Conservation (phyloP, 768 basidiomycete genomes). For the Neoboletus subvelutipes region DNA sequence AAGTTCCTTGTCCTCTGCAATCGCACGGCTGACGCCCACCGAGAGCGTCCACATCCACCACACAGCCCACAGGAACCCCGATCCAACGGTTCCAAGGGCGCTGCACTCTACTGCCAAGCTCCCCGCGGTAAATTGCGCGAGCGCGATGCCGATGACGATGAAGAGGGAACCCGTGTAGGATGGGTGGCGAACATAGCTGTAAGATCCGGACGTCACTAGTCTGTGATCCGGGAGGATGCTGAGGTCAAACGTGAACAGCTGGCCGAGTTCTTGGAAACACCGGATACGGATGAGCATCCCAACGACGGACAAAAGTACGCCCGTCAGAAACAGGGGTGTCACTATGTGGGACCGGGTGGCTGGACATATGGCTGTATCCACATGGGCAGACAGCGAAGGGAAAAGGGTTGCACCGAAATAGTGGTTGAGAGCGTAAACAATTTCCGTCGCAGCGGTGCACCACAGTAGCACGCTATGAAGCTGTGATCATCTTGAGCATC, state of each 20-base stretch:
- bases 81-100: constrained; percentile 30
- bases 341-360: constrained; percentile 25
- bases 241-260: constrained; percentile 59
- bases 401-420: constrained; percentile 31
- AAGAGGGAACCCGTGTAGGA: constrained; percentile 54
- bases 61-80: constrained; percentile 34
- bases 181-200: constrained; percentile 54
- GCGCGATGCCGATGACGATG: constrained; percentile 45
- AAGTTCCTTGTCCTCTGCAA: constrained; percentile 53
- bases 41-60: constrained; percentile 54
- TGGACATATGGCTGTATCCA: constrained; percentile 36
- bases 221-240: constrained; percentile 52
- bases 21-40: constrained; percentile 47
- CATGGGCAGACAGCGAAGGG: constrained; percentile 34
- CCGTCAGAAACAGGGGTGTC: constrained; percentile 46
- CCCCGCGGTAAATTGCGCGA: constrained; percentile 47
- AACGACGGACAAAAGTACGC: constrained; percentile 41
- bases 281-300: constrained; percentile 51
- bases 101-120: constrained; percentile 47
- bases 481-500: constrained; percentile 29
- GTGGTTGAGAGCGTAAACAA: constrained; percentile 40
- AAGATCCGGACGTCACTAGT: constrained; percentile 51
- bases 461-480: constrained; percentile 51
- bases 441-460: constrained; percentile 50
- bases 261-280: constrained; percentile 54